Conservation (phyloP, 2,329 filamentous ascomycete species). For the Chaetomiaceae sp. region DNA sequence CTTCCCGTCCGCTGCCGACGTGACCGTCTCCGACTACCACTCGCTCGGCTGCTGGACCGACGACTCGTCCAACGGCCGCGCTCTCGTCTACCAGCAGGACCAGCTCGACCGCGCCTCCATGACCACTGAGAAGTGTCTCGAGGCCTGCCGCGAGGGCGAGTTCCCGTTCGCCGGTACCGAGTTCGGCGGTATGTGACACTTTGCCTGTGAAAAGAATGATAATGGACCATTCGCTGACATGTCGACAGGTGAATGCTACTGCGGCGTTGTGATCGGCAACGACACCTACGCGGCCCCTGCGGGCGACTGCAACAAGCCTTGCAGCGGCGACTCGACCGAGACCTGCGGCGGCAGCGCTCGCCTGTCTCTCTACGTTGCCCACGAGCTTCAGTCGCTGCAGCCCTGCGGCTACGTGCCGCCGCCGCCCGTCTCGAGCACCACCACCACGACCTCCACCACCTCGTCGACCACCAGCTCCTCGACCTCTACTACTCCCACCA, state of each 20-base stretch:
- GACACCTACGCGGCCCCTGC: slow-evolving; percentile 33
- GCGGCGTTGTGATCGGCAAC: slow-evolving; percentile 48
- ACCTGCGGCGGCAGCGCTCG: slow-evolving; percentile 39
- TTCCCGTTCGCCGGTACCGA: slow-evolving; percentile 45
- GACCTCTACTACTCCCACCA: slow-evolving; percentile 11
- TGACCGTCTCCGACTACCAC: slow-evolving; percentile 47
- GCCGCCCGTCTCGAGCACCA: slow-evolving; percentile 17
- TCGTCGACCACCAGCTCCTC: slow-evolving; percentile 5
- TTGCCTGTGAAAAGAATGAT: too few relatives aligned
- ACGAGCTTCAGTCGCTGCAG: slow-evolving; percentile 43
- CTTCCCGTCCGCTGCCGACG: slow-evolving; percentile 38
- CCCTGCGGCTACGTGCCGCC: slow-evolving; percentile 40
- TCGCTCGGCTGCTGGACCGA: slow-evolving; percentile 58
- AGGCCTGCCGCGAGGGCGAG: slow-evolving; percentile 37
- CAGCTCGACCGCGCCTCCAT: slow-evolving; percentile 31
- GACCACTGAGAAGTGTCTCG: slow-evolving; percentile 39
- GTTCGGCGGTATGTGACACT: slow-evolving; percentile 34
- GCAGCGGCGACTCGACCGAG: slow-evolving; percentile 40
- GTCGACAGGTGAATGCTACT: slow-evolving; percentile 39
- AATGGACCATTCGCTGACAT: slow-evolving; percentile 1
- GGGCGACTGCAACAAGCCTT: slow-evolving; percentile 44
- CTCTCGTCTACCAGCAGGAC: slow-evolving; percentile 40
- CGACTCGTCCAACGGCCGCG: slow-evolving; percentile 34
- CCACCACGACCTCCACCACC: slow-evolving; percentile 10
- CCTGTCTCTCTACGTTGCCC: slow-evolving; percentile 42